Evolutionary conservation across 495 filamentous ascomycete genomes (phyloP).

Genomic region (Penicillium dipodomyicola): DNA sequence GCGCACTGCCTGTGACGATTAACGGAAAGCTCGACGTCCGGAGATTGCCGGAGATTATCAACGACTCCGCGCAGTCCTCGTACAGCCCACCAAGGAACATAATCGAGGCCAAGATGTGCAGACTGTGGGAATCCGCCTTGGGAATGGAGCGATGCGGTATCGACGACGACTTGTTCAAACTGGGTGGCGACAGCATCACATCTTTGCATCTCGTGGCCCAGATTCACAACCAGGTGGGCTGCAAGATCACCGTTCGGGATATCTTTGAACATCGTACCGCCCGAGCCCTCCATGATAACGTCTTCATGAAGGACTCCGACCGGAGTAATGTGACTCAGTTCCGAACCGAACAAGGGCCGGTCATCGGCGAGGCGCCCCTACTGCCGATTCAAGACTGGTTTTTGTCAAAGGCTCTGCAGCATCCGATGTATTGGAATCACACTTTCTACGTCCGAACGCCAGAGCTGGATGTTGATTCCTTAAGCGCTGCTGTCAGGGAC

Average conservation of each 20-base stretch:
- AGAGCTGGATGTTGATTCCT: not conserved
- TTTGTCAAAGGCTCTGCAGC: slow-evolving; percentile 1
- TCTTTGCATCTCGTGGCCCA: slow-evolving; percentile 2
- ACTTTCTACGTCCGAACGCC: slow-evolving; percentile 1
- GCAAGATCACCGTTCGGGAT: not conserved
- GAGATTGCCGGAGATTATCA: not conserved
- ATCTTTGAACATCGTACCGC: not conserved
- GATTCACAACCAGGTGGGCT: not conserved
- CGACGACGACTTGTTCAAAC: not conserved
- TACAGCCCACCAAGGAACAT: not conserved
- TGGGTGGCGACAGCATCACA: slow-evolving; percentile 1
- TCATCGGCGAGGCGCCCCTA: not conserved
- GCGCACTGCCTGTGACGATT: not conserved
- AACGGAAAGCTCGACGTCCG: not conserved
- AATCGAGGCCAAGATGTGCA: not conserved
- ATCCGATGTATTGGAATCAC: not conserved
- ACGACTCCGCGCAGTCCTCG: not conserved
- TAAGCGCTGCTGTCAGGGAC: not conserved
- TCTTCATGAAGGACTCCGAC: not conserved
- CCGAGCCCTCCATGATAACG: not conserved
- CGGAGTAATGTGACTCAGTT: not conserved
- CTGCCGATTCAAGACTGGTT: slow-evolving; percentile 1
- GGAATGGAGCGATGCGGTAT: slow-evolving; percentile 1
- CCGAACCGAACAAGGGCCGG: not conserved
- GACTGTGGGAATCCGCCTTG: slow-evolving; percentile 1